phyloP scores from a whole-genome alignment of 345 rosid genomes.

The Linum trigynum region DNA sequence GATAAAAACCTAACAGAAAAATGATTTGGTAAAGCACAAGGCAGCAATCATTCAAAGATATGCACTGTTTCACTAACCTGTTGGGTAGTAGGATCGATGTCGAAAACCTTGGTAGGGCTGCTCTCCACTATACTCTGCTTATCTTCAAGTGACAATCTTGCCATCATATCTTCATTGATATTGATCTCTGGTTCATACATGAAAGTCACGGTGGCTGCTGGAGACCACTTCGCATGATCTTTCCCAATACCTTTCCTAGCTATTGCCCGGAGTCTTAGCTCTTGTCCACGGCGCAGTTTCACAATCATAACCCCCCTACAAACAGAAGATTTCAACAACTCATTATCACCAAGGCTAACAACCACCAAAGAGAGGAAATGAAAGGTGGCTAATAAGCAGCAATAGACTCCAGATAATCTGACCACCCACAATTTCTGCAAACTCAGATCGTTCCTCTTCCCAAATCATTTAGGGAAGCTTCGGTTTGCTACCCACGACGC shows the following conservation, averaged over 20 bases:
- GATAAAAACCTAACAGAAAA: not conserved
- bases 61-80: slow-evolving; percentile 36
- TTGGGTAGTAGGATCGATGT: slow-evolving; percentile 46
- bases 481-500: not conserved
- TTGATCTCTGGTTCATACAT: slow-evolving; percentile 91
- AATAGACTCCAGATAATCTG: not conserved
- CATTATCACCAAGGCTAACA: not conserved
- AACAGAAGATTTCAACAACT: not conserved
- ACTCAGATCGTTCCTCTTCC: too few species aligned
- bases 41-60: not conserved
- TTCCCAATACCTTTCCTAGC: slow-evolving; percentile 95
- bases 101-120: slow-evolving; percentile 87
- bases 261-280: slow-evolving; percentile 76
- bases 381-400: not conserved
- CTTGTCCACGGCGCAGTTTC: slow-evolving; percentile 81
- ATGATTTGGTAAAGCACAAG: not conserved
- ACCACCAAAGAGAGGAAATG: not conserved
- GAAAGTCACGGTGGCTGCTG: slow-evolving; percentile 97
- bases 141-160: slow-evolving; percentile 56
- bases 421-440: not conserved
- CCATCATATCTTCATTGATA: slow-evolving; percentile 87
- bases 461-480: too few species aligned
- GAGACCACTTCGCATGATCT: slow-evolving; percentile 98
- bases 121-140: slow-evolving; percentile 70
- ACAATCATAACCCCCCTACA: slow-evolving; percentile 83